Conservation (phyloP, 371 early-diverging fungal genomes). For the Dichotomocladium elegans region DNA sequence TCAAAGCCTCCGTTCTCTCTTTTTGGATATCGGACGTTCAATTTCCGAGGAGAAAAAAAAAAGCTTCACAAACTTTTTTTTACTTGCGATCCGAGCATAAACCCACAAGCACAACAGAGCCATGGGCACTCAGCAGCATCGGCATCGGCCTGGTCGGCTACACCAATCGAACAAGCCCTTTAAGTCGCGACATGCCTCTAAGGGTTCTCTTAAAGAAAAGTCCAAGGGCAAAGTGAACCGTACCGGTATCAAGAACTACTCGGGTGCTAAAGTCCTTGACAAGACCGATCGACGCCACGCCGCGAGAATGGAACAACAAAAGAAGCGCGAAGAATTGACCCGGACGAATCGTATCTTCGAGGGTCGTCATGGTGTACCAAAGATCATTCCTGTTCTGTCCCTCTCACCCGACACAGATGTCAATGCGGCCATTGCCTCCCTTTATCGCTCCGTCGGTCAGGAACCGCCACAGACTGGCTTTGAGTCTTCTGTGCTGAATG, state of each 20-base stretch:
- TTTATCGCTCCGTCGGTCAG: constrained; percentile 55
- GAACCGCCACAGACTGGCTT: constrained; percentile 26
- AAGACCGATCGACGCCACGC: constrained; percentile 86
- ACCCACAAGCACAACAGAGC: no score
- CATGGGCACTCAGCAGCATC: constrained; percentile 23
- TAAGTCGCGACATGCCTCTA: constrained; percentile 87
- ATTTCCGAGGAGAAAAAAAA: no score
- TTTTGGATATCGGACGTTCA: background rate
- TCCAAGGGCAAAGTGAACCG: constrained; percentile 83
- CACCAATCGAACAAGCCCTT: constrained; percentile 94
- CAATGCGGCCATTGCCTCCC: constrained; percentile 44
- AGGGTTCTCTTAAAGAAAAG: constrained; percentile 72
- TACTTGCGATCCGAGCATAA: no score
- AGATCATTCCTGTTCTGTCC: constrained; percentile 75
- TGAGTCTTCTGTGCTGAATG: constrained; percentile 23
- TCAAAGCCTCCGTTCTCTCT: background rate
- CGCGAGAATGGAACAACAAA: constrained; percentile 75
- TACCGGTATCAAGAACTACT: constrained; percentile 51
- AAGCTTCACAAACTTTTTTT: background rate
- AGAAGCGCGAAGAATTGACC: constrained; percentile 73
- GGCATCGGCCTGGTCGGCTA: constrained; percentile 65
- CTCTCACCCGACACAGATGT: constrained; percentile 79
- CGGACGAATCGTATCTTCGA: constrained; percentile 73
- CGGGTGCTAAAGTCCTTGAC: constrained; percentile 36
- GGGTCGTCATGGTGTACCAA: constrained; percentile 82